phyloP scores from a whole-genome alignment of 129 eudicot genomes.

The Lonicera japonica region DNA sequence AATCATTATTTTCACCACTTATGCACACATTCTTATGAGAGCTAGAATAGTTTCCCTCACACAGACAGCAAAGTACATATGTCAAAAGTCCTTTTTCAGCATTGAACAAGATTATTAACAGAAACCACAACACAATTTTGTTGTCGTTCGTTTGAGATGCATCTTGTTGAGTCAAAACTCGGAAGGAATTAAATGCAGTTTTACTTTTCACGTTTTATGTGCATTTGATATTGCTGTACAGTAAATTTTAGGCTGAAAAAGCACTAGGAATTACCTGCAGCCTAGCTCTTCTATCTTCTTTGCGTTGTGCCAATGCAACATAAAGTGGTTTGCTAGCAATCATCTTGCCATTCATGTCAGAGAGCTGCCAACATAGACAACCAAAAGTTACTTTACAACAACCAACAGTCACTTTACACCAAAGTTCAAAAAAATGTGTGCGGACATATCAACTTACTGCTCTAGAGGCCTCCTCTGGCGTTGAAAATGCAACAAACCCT shows the following conservation, averaged over 20 bases:
- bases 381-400: neutral
- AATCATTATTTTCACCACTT: neutral
- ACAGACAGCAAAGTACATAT: too few species aligned
- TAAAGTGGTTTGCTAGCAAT: constrained; percentile 81
- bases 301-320: constrained; percentile 83
- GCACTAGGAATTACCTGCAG: constrained; percentile 51
- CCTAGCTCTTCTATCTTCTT: constrained; percentile 92
- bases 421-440: neutral
- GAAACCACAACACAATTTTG: neutral
- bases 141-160: neutral
- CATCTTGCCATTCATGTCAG: constrained; percentile 91
- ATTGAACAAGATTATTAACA: neutral
- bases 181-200: neutral
- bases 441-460: constrained; percentile 53
- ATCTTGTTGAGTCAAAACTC: neutral
- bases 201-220: neutral
- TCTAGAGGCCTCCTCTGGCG: constrained; percentile 88
- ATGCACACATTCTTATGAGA: too few species aligned
- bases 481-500: constrained; percentile 86
- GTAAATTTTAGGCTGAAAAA: neutral
- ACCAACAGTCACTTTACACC: neutral
- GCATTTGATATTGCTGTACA: neutral
- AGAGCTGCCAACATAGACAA: constrained; percentile 36
- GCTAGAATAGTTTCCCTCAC: too few species aligned
- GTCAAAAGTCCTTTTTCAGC: neutral